These are phyloP conservation scores for Babjeviella inositovora DNA, from an alignment of 805 yeast species.

Conservation along the genomic window DNA sequence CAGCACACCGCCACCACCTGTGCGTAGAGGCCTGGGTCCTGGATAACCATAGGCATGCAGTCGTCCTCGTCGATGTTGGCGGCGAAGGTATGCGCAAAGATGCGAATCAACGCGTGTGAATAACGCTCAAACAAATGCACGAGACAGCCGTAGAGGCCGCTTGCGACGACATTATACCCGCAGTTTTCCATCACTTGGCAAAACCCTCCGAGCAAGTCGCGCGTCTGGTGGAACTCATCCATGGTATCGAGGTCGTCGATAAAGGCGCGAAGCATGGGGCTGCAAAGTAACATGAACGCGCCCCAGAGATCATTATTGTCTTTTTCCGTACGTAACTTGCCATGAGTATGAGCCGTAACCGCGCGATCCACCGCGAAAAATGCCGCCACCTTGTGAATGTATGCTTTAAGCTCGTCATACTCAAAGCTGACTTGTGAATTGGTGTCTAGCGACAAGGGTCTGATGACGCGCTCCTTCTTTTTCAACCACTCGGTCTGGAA, in stretches of 20 bases:
- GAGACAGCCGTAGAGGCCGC: constrained; percentile 48
- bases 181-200: constrained; percentile 65
- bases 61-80: constrained; percentile 62
- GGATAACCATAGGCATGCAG: constrained; percentile 72
- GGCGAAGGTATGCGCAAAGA: constrained; percentile 46
- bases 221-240: constrained; percentile 33
- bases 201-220: constrained; percentile 51
- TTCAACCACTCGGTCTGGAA: constrained; percentile 58
- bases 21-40: constrained; percentile 40
- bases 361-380: constrained; percentile 65
- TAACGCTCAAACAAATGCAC: constrained; percentile 41
- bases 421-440: constrained; percentile 12
- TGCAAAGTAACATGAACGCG: constrained; percentile 35
- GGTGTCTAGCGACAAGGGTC: constrained; percentile 42
- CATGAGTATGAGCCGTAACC: constrained; percentile 45
- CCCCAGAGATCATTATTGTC: constrained; percentile 68
- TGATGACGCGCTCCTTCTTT: constrained; percentile 54
- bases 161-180: constrained; percentile 38
- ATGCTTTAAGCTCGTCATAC: constrained; percentile 29
- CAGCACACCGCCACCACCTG: constrained; percentile 52
- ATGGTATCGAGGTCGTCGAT: constrained; percentile 20
- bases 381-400: constrained; percentile 51
- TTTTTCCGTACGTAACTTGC: constrained; percentile 42
- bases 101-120: constrained; percentile 34
- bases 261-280: too few species aligned